Base-by-base conservation (phyloP, 1,284 basidiomycete species). In the Cystobasidium slooffiae region DNA sequence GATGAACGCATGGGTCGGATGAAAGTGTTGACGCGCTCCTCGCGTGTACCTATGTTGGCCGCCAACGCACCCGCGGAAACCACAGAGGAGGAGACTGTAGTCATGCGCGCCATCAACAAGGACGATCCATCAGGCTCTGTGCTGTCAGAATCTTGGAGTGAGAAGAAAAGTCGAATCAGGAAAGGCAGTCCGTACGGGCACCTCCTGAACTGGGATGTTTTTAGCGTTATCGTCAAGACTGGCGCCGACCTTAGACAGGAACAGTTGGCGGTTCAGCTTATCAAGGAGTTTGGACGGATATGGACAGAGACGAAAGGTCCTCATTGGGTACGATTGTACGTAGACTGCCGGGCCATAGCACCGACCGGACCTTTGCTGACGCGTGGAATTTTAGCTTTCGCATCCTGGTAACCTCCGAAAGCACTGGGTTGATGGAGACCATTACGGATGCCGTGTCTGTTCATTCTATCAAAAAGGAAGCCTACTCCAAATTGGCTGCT, bases 401-500 rank as follows among this genome's bases (percentile, higher is more conserved):
- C 6, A 99, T 99, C 75, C 84, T 98, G 65, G 97, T 98, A 77
- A 97, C 95, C 1, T 94, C 94, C 24, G 93, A 92, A 75, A 89
- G 88, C 9, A 97, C 94, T 20, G 97, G 96, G 10, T 83, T 99
- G 68, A 93, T 96, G 7, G 93, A 96, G 83, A 96, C 94, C 0
- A 94, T 96, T 76, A 96, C 93, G 6, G 97, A 99, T 79, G 92
- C 96, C 0, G 93, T 99, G 1, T 97, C 94, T 14, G 93, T 99
- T 79, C 97, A 99, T 82, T 98, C 96, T 9, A 97, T 99, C 83
- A 99, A 99, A 86, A 99, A 99, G 84, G 91, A 94, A 3, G 94
- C 97, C 80, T 99, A 99, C 82, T 93, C 94, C 2, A 99, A 99
- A 86, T 98, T 99, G 84, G 91, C 94, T 1, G 94, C 97, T 80